Evolutionary conservation across 306 rosid species (phyloP).

Genomic region (Pachyrhizus erosus): DNA sequence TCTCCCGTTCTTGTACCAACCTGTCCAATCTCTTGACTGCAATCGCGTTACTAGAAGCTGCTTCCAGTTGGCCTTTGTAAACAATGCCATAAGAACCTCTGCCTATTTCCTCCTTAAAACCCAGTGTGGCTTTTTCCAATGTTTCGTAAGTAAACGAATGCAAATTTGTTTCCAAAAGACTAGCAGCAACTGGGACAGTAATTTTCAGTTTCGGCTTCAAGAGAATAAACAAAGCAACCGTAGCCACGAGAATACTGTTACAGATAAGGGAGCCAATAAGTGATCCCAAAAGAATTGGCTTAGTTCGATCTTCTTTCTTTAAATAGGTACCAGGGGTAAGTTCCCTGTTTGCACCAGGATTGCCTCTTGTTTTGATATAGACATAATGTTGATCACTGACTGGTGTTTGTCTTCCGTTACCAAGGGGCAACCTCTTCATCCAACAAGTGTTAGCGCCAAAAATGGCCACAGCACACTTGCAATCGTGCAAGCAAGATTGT

Average conservation of each 20-base stretch:
- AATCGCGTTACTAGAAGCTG: constrained; percentile 25
- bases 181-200: constrained; percentile 13
- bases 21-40: constrained; percentile 57
- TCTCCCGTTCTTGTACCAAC: constrained; percentile 50
- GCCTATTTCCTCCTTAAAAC: constrained; percentile 46
- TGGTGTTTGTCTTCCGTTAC: constrained; percentile 41
- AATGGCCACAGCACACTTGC: constrained; percentile 48
- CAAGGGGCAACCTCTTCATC: constrained; percentile 51
- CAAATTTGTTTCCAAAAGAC: constrained; percentile 45
- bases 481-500: constrained; percentile 50
- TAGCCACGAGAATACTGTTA: constrained; percentile 34
- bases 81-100: constrained; percentile 60
- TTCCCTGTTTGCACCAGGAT: not conserved
- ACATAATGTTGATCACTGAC: not conserved
- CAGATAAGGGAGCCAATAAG: constrained; percentile 44
- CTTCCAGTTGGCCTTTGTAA: constrained; percentile 48
- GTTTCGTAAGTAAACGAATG: constrained; percentile 43
- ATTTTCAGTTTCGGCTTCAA: constrained; percentile 32
- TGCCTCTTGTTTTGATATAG: constrained; percentile 41
- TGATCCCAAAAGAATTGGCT: constrained; percentile 38
- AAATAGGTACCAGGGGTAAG: not conserved
- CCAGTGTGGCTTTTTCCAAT: constrained; percentile 48
- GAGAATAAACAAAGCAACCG: constrained; percentile 8
- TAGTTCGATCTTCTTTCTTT: not conserved
- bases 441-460: constrained; percentile 26